phyloP scores from a whole-genome alignment of 768 basidiomycete genomes.

The Leccinum uliginosum region DNA sequence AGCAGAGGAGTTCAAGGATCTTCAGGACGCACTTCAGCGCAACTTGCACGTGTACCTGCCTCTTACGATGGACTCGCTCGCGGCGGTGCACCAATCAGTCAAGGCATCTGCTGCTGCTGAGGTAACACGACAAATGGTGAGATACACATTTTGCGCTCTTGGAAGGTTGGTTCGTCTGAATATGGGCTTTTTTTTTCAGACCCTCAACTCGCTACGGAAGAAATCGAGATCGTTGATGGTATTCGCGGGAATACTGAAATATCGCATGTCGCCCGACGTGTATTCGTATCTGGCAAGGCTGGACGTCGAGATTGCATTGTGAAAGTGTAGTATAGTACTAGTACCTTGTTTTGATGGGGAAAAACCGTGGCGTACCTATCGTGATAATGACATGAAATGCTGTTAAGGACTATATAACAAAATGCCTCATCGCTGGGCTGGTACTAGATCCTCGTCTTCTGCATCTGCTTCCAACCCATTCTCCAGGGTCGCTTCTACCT shows the following conservation, averaged over 20 bases:
- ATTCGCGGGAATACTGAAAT: conserved; percentile 84
- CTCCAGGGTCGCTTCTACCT: conserved; percentile 29
- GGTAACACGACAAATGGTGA: conserved; percentile 70
- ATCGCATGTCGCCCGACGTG: conserved; percentile 86
- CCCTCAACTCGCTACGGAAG: conserved; percentile 60
- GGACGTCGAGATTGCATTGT: conserved; percentile 83
- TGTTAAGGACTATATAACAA: background rate
- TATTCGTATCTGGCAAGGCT: conserved; percentile 83
- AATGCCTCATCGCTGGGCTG: conserved; percentile 26
- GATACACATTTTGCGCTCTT: conserved; percentile 20
- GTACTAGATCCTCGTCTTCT: conserved; percentile 21
- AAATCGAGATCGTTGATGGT: conserved; percentile 85
- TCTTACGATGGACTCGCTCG: conserved; percentile 89
- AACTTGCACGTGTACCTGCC: conserved; percentile 87
- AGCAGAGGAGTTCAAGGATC: conserved; percentile 85
- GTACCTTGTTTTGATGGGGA: background rate
- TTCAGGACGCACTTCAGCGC: conserved; percentile 82
- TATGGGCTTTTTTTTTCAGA: conserved; percentile 31
- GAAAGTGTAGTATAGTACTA: background rate
- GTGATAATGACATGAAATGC: background rate
- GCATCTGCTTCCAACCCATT: conserved; percentile 25
- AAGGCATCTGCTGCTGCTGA: conserved; percentile 73
- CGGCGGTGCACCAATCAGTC: conserved; percentile 70
- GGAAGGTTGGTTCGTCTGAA: conserved; percentile 12
- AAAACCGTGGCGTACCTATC: conserved; percentile 17